phyloP scores from a whole-genome alignment of 2,329 filamentous ascomycete genomes.

The Sarocladium oryzae region DNA sequence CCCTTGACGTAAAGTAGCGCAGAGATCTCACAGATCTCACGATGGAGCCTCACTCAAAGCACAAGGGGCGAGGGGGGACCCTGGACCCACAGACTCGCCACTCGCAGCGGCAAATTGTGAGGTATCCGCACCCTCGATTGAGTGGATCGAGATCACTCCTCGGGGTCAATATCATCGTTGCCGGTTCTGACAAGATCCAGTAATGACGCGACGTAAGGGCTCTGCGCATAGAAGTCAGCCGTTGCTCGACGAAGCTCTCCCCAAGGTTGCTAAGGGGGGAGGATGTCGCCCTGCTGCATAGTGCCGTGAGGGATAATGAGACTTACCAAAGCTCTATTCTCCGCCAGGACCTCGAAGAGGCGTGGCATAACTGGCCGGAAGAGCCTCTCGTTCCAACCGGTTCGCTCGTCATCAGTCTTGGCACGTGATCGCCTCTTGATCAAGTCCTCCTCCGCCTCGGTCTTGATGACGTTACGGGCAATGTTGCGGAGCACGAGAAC shows the following conservation, averaged over 20 bases:
- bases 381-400: slow-evolving; percentile 59
- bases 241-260: background rate
- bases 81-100: slow-evolving; percentile 7
- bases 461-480: slow-evolving; percentile 60
- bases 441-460: slow-evolving; percentile 49
- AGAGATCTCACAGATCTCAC: slow-evolving; percentile 10
- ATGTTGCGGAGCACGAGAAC: slow-evolving; percentile 75
- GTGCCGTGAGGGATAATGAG: background rate
- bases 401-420: slow-evolving; percentile 41
- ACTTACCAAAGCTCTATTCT: slow-evolving; percentile 57
- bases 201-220: slow-evolving; percentile 33
- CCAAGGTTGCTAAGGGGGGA: background rate
- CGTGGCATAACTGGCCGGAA: slow-evolving; percentile 61
- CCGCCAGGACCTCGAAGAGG: slow-evolving; percentile 62
- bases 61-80: background rate
- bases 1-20: slow-evolving; percentile 3
- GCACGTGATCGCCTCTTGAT: slow-evolving; percentile 16
- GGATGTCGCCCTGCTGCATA: background rate
- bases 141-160: slow-evolving; percentile 7
- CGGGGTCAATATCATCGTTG: background rate
- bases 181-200: slow-evolving; percentile 26
- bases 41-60: slow-evolving; percentile 5
- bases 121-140: background rate
- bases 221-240: slow-evolving; percentile 18
- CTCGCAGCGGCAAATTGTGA: background rate